Evolutionary conservation across 805 yeast genomes (phyloP).

Genomic region (Lipomyces lipofer): DNA sequence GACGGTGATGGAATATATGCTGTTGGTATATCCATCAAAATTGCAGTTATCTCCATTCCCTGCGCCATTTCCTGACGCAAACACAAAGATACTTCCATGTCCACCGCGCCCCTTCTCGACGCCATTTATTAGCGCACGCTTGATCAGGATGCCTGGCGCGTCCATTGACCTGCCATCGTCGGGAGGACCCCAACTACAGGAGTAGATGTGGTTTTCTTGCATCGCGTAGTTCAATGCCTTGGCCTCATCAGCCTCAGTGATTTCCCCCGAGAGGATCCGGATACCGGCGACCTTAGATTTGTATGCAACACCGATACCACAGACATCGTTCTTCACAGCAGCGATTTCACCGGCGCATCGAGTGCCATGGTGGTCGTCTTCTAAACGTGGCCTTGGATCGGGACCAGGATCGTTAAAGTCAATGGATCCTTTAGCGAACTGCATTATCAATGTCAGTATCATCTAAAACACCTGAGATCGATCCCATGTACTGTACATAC

Average conservation of each 20-base stretch:
- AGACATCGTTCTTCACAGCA: conserved; percentile 72
- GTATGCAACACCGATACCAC: conserved; percentile 98
- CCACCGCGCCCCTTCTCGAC: conserved; percentile 75
- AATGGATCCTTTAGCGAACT: conserved; percentile 73
- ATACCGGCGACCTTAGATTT: conserved; percentile 85
- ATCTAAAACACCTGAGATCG: background rate
- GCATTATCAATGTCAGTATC: background rate
- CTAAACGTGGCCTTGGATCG: conserved; percentile 75
- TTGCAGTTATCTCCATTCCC: conserved; percentile 83
- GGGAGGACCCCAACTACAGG: conserved; percentile 98
- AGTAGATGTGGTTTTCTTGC: conserved; percentile 86
- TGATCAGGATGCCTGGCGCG: conserved; percentile 76
- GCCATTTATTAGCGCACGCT: conserved; percentile 82
- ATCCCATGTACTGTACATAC: conserved; percentile 36
- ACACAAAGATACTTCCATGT: conserved; percentile 87
- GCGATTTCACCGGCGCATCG: conserved; percentile 98
- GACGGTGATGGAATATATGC: conserved; percentile 91
- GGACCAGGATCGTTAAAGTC: conserved; percentile 79
- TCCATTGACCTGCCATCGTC: conserved; percentile 88
- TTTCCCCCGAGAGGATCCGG: conserved; percentile 77
- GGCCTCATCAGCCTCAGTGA: conserved; percentile 88
- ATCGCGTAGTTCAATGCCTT: conserved; percentile 77
- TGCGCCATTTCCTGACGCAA: conserved; percentile 96
- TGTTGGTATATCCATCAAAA: conserved; percentile 95
- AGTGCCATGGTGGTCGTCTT: conserved; percentile 91